Conservation (phyloP, 176 grass and related monocot species). For the Carex myosuroides region DNA sequence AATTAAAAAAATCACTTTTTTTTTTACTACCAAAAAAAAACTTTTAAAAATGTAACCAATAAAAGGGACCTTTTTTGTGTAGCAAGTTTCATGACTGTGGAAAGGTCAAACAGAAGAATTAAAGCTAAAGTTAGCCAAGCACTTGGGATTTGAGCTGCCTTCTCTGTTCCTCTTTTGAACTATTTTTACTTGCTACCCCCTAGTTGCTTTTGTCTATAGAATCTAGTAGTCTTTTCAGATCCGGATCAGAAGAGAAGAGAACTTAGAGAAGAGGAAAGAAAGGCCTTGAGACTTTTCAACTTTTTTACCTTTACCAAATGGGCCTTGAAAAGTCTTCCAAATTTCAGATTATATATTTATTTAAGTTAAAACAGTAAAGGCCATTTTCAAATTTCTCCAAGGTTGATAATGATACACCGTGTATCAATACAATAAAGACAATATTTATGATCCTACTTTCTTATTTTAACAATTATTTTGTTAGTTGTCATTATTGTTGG, state of each 20-base stretch:
- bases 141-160: slow-evolving; percentile 27
- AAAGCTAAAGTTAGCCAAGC: slow-evolving; percentile 26
- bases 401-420: no score
- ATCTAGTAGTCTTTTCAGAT: slow-evolving; percentile 16
- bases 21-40: no score
- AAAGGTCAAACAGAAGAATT: slow-evolving; percentile 24
- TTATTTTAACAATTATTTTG: no score
- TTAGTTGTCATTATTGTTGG: no score
- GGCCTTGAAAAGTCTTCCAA: not conserved
- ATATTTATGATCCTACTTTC: no score
- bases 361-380: no score
- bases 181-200: not conserved
- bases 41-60: no score
- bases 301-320: slow-evolving; percentile 10
- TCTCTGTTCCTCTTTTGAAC: not conserved
- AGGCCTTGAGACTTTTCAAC: not conserved
- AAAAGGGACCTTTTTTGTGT: not conserved
- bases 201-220: not conserved
- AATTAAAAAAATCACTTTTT: no score
- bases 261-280: not conserved
- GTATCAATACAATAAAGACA: no score
- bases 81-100: not conserved
- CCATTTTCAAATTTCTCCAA: no score
- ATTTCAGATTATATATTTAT: no score
- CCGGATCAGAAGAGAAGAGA: not conserved